Evolutionary conservation across 129 eudicot species (phyloP).

Genomic region (Erigeron canadensis): DNA sequence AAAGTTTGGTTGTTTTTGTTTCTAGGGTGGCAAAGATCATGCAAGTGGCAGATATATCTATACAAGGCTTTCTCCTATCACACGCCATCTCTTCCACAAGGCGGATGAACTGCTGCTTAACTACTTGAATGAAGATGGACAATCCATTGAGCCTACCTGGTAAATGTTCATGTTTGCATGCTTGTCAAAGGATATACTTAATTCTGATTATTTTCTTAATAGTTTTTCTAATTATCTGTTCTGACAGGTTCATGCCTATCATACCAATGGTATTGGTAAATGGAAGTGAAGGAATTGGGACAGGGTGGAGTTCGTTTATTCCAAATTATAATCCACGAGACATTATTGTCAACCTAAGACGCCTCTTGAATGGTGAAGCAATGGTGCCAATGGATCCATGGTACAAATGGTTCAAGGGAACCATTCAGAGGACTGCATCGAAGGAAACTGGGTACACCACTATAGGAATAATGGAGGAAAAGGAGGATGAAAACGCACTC

Average conservation of each 20-base stretch:
- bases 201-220: background rate
- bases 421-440: slow-evolving; percentile 58
- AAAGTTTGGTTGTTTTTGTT: background rate
- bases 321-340: slow-evolving; percentile 90
- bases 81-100: slow-evolving; percentile 71
- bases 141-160: slow-evolving; percentile 83
- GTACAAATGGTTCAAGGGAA: slow-evolving; percentile 82
- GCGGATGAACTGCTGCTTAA: slow-evolving; percentile 75
- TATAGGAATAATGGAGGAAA: slow-evolving; percentile 62
- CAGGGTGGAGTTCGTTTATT: slow-evolving; percentile 90
- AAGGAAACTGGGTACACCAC: slow-evolving; percentile 76
- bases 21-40: slow-evolving; percentile 97
- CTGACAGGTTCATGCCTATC: slow-evolving; percentile 72
- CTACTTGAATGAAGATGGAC: slow-evolving; percentile 87
- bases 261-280: slow-evolving; percentile 85
- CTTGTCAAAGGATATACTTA: background rate
- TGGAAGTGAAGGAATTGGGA: slow-evolving; percentile 98
- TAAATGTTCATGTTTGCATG: slow-evolving; percentile 21
- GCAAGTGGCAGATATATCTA: slow-evolving; percentile 88
- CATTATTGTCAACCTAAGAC: slow-evolving; percentile 68
- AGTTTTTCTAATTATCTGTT: background rate
- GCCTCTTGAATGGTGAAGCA: slow-evolving; percentile 55
- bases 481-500: slow-evolving; percentile 46
- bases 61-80: slow-evolving; percentile 60
- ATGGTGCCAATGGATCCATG: slow-evolving; percentile 94